Evolutionary conservation across 345 rosid genomes (phyloP).

Genomic region (Mallotus nudiflorus): DNA sequence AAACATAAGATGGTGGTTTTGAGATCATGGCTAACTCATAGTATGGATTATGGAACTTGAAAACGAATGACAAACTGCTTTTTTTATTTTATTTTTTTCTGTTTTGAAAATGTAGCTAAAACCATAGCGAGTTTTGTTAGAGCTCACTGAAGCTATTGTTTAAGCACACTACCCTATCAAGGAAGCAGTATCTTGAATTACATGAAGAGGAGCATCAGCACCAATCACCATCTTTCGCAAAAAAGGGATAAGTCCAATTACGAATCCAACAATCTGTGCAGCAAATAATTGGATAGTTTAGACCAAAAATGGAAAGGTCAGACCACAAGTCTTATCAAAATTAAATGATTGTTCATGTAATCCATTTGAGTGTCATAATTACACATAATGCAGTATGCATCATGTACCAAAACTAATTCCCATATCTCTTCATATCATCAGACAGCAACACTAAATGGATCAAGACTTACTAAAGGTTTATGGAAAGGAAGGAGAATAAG

Average conservation of each 20-base stretch:
- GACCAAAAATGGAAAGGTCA: background rate
- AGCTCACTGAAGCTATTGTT: background rate
- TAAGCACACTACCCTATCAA: constrained; percentile 51
- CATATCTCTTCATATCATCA: too few species aligned
- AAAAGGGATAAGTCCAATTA: constrained; percentile 46
- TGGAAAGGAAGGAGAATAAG: background rate
- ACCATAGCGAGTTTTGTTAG: background rate
- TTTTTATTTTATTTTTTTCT: too few species aligned
- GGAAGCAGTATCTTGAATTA: constrained; percentile 54
- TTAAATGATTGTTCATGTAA: background rate
- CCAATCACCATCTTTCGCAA: constrained; percentile 49
- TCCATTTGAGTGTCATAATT: too few species aligned
- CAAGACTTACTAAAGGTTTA: background rate
- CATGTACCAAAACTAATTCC: too few species aligned
- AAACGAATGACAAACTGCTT: too few species aligned
- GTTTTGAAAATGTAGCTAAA: background rate
- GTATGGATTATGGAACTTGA: too few species aligned
- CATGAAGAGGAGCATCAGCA: constrained; percentile 56
- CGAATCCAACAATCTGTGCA: constrained; percentile 56
- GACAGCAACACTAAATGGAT: too few species aligned
- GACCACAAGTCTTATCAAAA: background rate
- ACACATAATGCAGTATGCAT: too few species aligned
- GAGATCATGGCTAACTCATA: too few species aligned
- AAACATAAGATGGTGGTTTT: too few species aligned
- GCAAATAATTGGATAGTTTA: background rate